Conservation (phyloP, 1,139 yeast genomes). For the Yamadazyma membranifaciens region DNA sequence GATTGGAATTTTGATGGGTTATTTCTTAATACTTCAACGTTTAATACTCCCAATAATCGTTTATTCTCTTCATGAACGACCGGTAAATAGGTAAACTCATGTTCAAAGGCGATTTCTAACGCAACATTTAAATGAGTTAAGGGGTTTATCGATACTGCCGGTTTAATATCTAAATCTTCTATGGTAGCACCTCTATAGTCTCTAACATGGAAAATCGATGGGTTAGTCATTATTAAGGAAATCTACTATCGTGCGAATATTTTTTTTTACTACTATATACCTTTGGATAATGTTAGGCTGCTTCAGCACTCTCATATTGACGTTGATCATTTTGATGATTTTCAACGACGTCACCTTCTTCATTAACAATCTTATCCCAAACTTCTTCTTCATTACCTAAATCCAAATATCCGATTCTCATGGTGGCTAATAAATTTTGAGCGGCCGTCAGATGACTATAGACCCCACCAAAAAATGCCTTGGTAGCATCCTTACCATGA, state of each 20-base stretch:
- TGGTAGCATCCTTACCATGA: constrained; percentile 70
- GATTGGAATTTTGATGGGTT: constrained; percentile 22
- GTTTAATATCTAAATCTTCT: constrained; percentile 61
- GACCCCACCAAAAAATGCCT: constrained; percentile 73
- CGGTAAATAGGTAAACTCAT: constrained; percentile 57
- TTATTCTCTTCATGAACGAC: constrained; percentile 52
- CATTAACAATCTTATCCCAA: constrained; percentile 58
- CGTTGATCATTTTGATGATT: constrained; percentile 17
- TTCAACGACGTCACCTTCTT: constrained; percentile 34
- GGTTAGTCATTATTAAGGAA: constrained; percentile 4
- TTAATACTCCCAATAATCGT: constrained; percentile 54
- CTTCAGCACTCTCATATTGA: constrained; percentile 42
- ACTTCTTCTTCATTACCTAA: constrained; percentile 83
- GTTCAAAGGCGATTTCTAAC: constrained; percentile 50
- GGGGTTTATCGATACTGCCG: constrained; percentile 59
- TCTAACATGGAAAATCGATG: constrained; percentile 27
- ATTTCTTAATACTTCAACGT: constrained; percentile 44
- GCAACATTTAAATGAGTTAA: constrained; percentile 49
- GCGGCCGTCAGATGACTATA: constrained; percentile 77
- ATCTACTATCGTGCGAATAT: neutral
- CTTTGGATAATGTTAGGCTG: constrained; percentile 29
- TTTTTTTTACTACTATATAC: neutral
- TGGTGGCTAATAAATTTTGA: constrained; percentile 65
- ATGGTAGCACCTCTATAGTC: constrained; percentile 56
- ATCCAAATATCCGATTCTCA: constrained; percentile 72